phyloP scores from a whole-genome alignment of 768 basidiomycete genomes.

The Pleurotus sapidus region DNA sequence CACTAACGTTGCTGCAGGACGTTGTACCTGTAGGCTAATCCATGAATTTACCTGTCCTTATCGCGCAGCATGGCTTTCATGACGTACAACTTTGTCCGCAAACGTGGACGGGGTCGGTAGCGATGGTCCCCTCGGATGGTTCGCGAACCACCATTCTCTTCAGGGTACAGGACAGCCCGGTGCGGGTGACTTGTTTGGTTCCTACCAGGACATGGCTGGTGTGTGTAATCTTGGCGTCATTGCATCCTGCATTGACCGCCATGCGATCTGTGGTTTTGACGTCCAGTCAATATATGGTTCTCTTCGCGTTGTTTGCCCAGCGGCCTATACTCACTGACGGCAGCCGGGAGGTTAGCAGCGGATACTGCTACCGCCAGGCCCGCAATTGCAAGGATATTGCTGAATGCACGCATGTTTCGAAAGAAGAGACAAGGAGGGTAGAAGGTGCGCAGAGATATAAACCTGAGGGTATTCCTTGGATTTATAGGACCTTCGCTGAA shows the following conservation, averaged over 20 bases:
- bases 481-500: no score
- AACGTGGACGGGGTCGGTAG: not conserved
- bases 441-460: not conserved
- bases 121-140: not conserved
- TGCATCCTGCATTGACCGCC: not conserved
- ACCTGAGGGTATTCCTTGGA: no score
- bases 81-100: slow-evolving; percentile 1
- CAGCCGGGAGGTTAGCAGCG: not conserved
- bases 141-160: not conserved
- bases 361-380: slow-evolving; percentile 1
- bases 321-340: not conserved
- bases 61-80: not conserved
- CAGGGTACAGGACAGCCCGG: not conserved
- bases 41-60: not conserved
- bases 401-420: not conserved
- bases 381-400: not conserved
- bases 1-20: slow-evolving; percentile 2
- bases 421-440: not conserved
- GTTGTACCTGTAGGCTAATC: not conserved
- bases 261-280: not conserved
- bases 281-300: not conserved
- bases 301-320: not conserved
- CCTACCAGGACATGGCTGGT: not conserved
- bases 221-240: not conserved
- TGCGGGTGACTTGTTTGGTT: not conserved